These are phyloP conservation scores for Craspedostauros australis DNA, from an alignment of 108 stramenopile species.

Conservation along the genomic window DNA sequence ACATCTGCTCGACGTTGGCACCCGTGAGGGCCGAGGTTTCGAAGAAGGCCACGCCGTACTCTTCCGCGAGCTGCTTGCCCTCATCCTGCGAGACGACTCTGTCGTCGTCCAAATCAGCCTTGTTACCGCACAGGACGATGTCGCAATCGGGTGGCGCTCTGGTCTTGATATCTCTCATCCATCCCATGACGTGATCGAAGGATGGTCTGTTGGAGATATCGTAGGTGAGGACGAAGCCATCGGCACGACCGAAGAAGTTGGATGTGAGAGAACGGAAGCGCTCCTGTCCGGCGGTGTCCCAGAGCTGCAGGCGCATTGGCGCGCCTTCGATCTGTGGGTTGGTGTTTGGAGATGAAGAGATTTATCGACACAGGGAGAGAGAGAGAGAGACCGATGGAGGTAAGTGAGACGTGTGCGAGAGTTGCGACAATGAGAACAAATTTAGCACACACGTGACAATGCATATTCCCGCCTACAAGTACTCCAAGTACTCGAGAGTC, in stretches of 20 bases:
- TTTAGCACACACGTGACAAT: background rate
- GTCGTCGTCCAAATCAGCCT: slow-evolving; percentile 78
- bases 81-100: slow-evolving; percentile 77
- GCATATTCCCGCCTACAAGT: background rate
- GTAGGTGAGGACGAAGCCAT: slow-evolving; percentile 89
- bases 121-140: slow-evolving; percentile 84
- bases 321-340: slow-evolving; percentile 68
- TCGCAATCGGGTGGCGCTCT: slow-evolving; percentile 87
- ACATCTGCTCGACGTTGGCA: slow-evolving; percentile 88
- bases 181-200: slow-evolving; percentile 89
- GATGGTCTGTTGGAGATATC: slow-evolving; percentile 85
- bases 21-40: slow-evolving; percentile 96
- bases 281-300: slow-evolving; percentile 97
- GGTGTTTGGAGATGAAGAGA: background rate
- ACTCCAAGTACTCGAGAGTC: background rate
- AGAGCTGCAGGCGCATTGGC: slow-evolving; percentile 84
- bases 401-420: background rate
- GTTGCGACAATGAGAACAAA: background rate
- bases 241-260: slow-evolving; percentile 91
- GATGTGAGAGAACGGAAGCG: slow-evolving; percentile 89
- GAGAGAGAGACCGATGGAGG: no score
- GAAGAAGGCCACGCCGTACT: slow-evolving; percentile 93
- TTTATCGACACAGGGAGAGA: background rate
- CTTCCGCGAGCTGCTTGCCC: slow-evolving; percentile 83
- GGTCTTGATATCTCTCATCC: slow-evolving; percentile 90